Base-by-base conservation (phyloP, 495 filamentous ascomycete species). In the Wilcoxina mikolae region DNA sequence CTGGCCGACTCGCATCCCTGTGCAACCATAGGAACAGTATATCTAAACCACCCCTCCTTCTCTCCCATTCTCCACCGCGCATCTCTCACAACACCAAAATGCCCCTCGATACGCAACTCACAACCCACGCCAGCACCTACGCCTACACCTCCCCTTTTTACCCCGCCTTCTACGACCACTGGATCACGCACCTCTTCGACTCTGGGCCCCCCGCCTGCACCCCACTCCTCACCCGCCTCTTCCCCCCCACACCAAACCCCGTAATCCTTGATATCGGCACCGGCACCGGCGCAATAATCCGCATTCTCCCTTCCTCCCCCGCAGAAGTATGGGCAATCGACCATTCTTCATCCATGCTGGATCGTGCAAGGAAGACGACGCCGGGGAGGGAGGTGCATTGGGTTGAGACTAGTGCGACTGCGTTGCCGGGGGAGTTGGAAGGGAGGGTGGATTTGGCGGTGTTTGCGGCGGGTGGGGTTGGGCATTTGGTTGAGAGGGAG, bases 321-420 rank as follows among this genome's bases (percentile, higher is more conserved):
- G 31, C 31, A 15, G 31, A 35, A 35, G 15, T 35, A 7, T 35
- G 31, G 31, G 31, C 51, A 54, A 31, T 54, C 53, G 12, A 22
- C 22, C 35, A 55, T 56, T 56, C 47, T 53, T 33, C 27, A 11
- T 3, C 23, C 2, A 23, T 31, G 41, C 80, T 87, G 17, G 81
- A 84, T 58, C 75, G 77, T 22, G 75, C 78, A 4, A 76, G 78
- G 26, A 81, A 83, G 22, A 78, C 85, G 56, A 74, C 78, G 27
- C 69, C n/a, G n/a, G n/a, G 74, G 17, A 17, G 49, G 7, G 69
- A 85, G 64, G 76, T 87, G 78, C 57, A 74, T 70, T 9, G 76
- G 73, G 55, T 23, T 68, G 69, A 43, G 68, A 58, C 43, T 71
- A 23, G 53, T 35, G 56, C 2, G 55, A 64, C 67, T 45, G 69